These are phyloP conservation scores for Sugiyamaella chiloensis DNA, from an alignment of 805 yeast genomes.

Conservation along the genomic window DNA sequence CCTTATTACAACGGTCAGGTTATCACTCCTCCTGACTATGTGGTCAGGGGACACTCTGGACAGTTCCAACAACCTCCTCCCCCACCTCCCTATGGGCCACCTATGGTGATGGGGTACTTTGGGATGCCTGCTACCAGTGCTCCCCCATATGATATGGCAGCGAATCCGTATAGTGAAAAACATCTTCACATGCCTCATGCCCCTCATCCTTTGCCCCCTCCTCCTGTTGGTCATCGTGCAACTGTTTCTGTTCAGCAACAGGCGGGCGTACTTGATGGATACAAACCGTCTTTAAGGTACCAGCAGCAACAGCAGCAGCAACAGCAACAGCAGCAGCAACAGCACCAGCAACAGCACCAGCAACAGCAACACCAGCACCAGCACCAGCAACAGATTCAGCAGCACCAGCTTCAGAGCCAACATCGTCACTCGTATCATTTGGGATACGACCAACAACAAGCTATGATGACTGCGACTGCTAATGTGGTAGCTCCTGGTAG, in stretches of 20 bases:
- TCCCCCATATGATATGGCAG: background rate
- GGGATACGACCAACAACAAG: no score
- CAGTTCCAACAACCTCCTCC: background rate
- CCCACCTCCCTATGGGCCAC: background rate
- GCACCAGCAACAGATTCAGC: background rate
- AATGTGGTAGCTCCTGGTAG: no score
- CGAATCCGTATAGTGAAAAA: background rate
- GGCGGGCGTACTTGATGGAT: background rate
- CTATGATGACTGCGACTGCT: no score
- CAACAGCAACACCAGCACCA: no score
- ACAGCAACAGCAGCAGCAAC: background rate
- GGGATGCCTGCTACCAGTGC: background rate
- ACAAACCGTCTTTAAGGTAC: background rate
- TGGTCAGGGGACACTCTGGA: background rate
- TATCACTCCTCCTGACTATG: constrained; percentile 22
- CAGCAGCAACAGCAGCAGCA: background rate
- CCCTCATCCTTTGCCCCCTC: background rate
- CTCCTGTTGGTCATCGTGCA: background rate
- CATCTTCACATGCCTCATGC: background rate
- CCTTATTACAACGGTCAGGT: constrained; percentile 17
- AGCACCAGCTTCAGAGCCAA: background rate
- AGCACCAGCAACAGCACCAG: background rate
- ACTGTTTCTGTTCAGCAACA: background rate
- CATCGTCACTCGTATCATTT: background rate
- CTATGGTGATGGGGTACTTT: constrained; percentile 4